Evolutionary conservation across 2,329 filamentous ascomycete species (phyloP), one percentile per base, ranked within the genome.

Genomic region (Fusarium torreyae): DNA sequence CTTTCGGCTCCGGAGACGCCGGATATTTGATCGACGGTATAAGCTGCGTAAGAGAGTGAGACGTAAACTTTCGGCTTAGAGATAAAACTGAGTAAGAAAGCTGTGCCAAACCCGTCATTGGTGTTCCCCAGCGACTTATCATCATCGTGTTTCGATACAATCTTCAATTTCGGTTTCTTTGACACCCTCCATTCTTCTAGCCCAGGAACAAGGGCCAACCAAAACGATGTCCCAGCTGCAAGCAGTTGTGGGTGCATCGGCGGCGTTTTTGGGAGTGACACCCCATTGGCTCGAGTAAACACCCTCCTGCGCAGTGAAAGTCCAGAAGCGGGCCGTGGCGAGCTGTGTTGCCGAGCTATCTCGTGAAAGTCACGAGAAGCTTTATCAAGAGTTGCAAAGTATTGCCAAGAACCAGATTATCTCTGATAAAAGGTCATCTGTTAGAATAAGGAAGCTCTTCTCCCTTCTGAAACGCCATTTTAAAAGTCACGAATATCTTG

Each of bases 241-340:
- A 58, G 45, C 50, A 45, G 40, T 45, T 34, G 31, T 58, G 43
- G 34, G 33, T 62, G 33, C 51, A 69, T 58, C 48, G 51, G 66
- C 26, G 66, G 66, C 40, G 49, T 63, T 53, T 57, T 42, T 45
- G 55, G 52, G 40, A 24, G 39, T 63, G 57, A 26, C 31, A 38
- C 34, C 52, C 42, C 48, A 69, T 69, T 69, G 67, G 67, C 24
- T 34, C 38, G 14, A 48, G 38, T 44, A 33, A 46, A 31, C 49
- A 58, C 51, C 48, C 34, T 53, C 36, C 33, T 46, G 24, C 22
- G 36, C 40, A 52, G 54, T 42, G 24, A 46, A 69, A 66, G 44
- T 40, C 60, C 38, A 61, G 39, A 59, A 52, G 63, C 66, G 66
- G 66, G 57, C 66, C 66, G 66, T 69, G 66, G 66, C 61, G 62